Base-by-base conservation (phyloP, 176 grass and related monocot species). In the Secale cereale region DNA sequence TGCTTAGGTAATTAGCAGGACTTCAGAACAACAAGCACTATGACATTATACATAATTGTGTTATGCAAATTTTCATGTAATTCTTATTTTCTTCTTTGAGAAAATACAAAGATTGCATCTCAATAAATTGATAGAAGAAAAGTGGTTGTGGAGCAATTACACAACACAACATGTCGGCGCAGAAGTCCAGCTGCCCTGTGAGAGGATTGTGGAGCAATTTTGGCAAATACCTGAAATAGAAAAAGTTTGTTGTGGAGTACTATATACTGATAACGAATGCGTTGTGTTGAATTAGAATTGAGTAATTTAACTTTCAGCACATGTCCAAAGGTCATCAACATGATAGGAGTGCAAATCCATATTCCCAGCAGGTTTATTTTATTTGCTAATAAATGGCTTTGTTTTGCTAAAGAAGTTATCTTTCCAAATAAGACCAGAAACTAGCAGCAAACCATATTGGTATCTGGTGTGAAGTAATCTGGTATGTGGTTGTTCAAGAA, bases 341-440 rank as follows among this genome's bases (percentile, higher is more conserved):
- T 81, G 30, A 39, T 75, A 2, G 10, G 30, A 39, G 48, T 25
- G 57, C 66, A 36, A 63, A 74, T 28, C 48, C 54, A 77, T 82
- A 59, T 65, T n/a, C 9, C 36, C 28, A 33, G 9, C 56, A 76
- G 19, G 68, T 45, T 40, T 50, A 69, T 68, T 67, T 30, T 77
- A 6, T 66, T 59, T 50, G 46, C 15, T 19, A 50, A 17, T 17
- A 50, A 35, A 23, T 73, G 23, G 14, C 41, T 0, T 63, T 25
- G 9, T 77, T 82, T 82, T 68, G 16, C 74, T 83, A 41, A 5
- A 73, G 40, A 25, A 88, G 28, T 17, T 78, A 78, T 62, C 63
- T 70, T 64, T 19, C 23, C 17, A 1, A 20, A 26, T 37, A 72
- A 72, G 5, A 84, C 2, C 20, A 43, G n/a, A 84, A 80, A 54